Evolutionary conservation across 108 stramenopile genomes (phyloP).

Genomic region (Cyclotella choctawhatcheeana): DNA sequence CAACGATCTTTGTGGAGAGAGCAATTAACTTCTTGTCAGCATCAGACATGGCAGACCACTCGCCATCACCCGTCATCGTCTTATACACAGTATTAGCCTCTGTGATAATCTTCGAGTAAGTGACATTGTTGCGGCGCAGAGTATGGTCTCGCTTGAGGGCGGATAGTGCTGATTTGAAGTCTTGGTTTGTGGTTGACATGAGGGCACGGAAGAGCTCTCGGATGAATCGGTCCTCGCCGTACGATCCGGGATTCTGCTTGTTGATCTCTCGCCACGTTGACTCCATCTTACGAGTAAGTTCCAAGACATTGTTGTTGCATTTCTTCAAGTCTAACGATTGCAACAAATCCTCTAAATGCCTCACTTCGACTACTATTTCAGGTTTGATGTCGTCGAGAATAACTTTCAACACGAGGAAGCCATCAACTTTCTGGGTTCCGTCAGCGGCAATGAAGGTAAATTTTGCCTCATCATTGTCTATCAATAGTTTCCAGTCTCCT

Average conservation of each 20-base stretch:
- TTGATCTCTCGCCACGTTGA: neutral
- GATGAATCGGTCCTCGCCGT: constrained; percentile 11
- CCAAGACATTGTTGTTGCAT: neutral
- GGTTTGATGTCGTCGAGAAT: constrained; percentile 18
- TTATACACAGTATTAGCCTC: neutral
- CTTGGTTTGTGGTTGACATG: neutral
- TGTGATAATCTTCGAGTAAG: neutral
- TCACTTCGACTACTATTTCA: constrained; percentile 7
- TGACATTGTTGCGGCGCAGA: neutral
- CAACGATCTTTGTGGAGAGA: neutral
- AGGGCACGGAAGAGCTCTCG: constrained; percentile 17
- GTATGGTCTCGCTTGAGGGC: neutral
- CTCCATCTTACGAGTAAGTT: neutral
- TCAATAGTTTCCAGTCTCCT: neutral
- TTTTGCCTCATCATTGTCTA: neutral
- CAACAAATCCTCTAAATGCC: neutral
- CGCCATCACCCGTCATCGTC: neutral
- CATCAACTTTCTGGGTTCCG: constrained; percentile 1
- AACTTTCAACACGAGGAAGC: constrained; percentile 5
- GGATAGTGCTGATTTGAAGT: neutral
- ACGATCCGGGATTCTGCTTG: neutral
- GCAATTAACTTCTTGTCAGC: constrained; percentile 10
- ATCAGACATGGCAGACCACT: neutral
- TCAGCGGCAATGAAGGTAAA: neutral
- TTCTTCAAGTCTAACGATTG: neutral